phyloP scores from a whole-genome alignment of 2,329 filamentous ascomycete genomes.

The Cytospora mali region DNA sequence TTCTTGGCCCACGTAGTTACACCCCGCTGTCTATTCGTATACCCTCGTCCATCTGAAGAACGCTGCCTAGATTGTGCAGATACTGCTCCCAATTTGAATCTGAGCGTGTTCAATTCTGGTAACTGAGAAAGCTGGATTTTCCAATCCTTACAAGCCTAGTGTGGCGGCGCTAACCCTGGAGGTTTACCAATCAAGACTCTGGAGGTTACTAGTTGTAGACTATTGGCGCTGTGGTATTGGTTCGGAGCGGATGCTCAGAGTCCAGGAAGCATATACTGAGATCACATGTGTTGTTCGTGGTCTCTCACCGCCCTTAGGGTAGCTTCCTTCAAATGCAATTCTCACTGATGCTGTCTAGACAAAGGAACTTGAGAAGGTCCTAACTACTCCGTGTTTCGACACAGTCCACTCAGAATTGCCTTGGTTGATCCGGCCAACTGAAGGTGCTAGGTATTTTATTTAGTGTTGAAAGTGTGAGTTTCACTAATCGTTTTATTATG shows the following conservation, averaged over 20 bases:
- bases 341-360: background rate
- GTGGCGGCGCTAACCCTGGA: no score
- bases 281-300: no score
- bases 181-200: no score
- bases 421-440: background rate
- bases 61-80: background rate
- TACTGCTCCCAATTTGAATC: background rate
- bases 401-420: background rate
- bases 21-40: background rate
- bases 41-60: background rate
- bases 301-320: no score
- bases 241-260: no score
- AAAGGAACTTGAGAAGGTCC: background rate
- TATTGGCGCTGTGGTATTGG: no score
- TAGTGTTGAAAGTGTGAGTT: background rate
- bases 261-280: no score
- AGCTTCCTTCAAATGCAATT: background rate
- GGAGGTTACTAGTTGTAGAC: no score
- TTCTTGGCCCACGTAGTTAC: background rate
- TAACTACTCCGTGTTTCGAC: background rate
- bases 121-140: background rate
- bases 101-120: background rate
- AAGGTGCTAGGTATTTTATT: background rate
- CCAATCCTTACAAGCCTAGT: no score
- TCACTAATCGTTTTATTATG: background rate